Conservation (phyloP, 805 yeast species). For the Metschnikowia lunata region DNA sequence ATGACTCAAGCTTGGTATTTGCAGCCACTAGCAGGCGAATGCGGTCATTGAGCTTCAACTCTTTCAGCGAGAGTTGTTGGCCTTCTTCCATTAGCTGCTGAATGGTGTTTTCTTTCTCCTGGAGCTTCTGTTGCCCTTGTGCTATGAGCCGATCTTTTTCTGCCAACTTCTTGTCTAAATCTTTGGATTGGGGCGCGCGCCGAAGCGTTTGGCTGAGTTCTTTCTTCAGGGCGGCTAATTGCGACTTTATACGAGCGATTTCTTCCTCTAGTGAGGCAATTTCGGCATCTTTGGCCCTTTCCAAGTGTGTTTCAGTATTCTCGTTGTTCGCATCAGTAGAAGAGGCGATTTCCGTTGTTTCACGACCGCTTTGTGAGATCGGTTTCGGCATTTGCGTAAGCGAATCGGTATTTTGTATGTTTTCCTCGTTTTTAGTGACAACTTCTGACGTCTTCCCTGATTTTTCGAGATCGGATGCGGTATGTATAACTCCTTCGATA, state of each 20-base stretch:
- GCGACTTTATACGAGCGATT: background rate
- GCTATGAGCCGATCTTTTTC: conserved; percentile 5
- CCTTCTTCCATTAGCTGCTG: conserved; percentile 72
- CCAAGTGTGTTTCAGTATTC: background rate
- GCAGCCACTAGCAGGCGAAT: conserved; percentile 53
- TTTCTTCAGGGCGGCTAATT: conserved; percentile 1
- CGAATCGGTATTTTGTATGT: background rate
- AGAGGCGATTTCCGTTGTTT: background rate
- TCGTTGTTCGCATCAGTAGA: background rate
- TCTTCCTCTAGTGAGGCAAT: conserved; percentile 1
- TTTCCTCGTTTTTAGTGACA: background rate
- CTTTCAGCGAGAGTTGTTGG: conserved; percentile 63
- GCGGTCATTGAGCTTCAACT: conserved; percentile 60
- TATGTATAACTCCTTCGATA: too few species aligned
- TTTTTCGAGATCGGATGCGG: background rate
- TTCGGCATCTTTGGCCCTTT: background rate
- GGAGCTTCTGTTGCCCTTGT: conserved; percentile 26
- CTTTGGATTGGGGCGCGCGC: background rate
- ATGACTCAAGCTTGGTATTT: conserved; percentile 28
- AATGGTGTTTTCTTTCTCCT: conserved; percentile 57
- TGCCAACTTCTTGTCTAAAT: conserved; percentile 1
- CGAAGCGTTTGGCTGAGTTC: background rate
- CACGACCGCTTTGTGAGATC: background rate
- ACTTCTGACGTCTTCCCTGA: background rate
- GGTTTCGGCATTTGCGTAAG: background rate